These are phyloP conservation scores for Fusarium verticillioides DNA, from an alignment of 2,329 filamentous ascomycete species.

Conservation along the genomic window DNA sequence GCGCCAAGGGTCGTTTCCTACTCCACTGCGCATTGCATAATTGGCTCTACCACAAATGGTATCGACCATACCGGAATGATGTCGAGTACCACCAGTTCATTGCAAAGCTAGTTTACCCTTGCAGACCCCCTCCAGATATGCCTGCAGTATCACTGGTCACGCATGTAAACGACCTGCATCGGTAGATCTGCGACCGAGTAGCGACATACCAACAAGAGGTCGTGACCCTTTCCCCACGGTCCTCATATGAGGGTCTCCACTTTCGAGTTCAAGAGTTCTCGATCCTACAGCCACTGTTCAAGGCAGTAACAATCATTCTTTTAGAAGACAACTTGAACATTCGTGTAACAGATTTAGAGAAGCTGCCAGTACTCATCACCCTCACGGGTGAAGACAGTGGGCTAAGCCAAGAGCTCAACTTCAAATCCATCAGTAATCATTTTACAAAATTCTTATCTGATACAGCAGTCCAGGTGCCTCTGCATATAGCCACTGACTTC, in stretches of 20 bases:
- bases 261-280: neutral
- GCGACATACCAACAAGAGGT: neutral
- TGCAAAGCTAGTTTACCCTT: neutral
- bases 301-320: neutral
- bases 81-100: constrained; percentile 26
- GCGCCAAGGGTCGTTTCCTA: neutral
- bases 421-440: constrained; percentile 6
- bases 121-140: neutral
- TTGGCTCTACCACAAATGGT: constrained; percentile 17
- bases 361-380: constrained; percentile 6
- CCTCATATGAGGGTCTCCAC: neutral
- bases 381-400: neutral
- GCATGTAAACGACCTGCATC: neutral
- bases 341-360: neutral
- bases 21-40: constrained; percentile 1
- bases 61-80: constrained; percentile 15
- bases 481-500: neutral
- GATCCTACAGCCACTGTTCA: neutral
- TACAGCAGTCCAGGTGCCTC: neutral
- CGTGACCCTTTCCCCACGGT: neutral
- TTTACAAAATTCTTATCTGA: neutral
- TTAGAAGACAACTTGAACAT: neutral
- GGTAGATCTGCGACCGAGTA: neutral
- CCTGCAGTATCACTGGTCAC: neutral
- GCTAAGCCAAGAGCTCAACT: constrained; percentile 4